Evolutionary conservation across 129 eudicot genomes (phyloP), one percentile per base, ranked within the genome.

Genomic region (Saussurea involucrata): DNA sequence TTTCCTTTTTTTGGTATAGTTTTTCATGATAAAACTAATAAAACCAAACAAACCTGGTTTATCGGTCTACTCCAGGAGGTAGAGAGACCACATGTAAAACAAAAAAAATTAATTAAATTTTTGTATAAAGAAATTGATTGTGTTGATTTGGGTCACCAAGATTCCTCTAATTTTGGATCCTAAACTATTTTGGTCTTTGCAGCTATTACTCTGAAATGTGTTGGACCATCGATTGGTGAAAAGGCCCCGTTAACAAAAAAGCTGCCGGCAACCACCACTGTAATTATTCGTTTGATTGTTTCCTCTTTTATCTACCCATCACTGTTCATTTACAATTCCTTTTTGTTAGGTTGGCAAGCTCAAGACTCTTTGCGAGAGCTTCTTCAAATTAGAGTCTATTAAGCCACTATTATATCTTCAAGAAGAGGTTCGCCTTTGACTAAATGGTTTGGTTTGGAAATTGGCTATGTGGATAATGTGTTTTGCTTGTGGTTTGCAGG

Each of bases 191-290:
- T 69, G 29, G 33, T 21, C 46, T 42, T 11, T 80, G 78, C 96
- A 95, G 99, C 88, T 68, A 63, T 95, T 77, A 82, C 91, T 55
- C 79, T 95, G 80, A 95, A 88, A 86, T 95, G 99, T 84, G 83
- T 88, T 27, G 99, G 94, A 24, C 90, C 99, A 82, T 92, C 97
- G 71, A 86, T 92, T 70, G 96, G 91, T 70, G 97, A 95, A 80
- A 92, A 92, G 85, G 73, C 90, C 44, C 85, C 95, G 11, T 32
- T 92, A 85, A 87, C 91, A 15, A 95, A 90, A 68, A 95, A 95
- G 81, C 78, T 95, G 76, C 99, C 99, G 28, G 88, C 92, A 49
- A 92, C 88, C 74, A 92, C 95, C 66, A 88, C 96, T 66, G 99
- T 95, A 77, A 85, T 46, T 28, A 8, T 55, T 40, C 24, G 3